Base-by-base conservation (phyloP, 495 filamentous ascomycete species). In the Mycothermus thermophilus region DNA sequence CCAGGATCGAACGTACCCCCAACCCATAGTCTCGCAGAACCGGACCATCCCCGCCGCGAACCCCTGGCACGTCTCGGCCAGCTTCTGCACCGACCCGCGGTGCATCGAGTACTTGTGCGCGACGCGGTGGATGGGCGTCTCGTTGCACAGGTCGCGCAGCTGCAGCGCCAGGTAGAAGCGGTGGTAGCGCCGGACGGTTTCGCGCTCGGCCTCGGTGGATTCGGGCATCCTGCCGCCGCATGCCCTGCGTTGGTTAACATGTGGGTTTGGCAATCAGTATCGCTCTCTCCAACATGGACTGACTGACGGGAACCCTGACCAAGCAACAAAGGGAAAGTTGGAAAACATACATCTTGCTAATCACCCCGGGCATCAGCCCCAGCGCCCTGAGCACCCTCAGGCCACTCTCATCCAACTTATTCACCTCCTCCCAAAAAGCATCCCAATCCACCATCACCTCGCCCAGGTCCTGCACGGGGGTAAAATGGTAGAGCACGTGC, bases 401-500 rank as follows among this genome's bases (percentile, higher is more conserved):
- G 7, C 72, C 75, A 33, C 76, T 79, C 28, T 85, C 80, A 35
- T 83, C 79, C 3, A 87, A 58, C 3, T 48, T 44, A 41, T 84
- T 77, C 41, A 87, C 58, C 40, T 81, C 75, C 34, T 77, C 67
- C 22, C 79, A 72, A 36, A 86, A 83, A 9, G 77, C 66, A 15
- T 63, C 67, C 83, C 82, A 87, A 43, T 84, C 77, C 36, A 87
- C 66, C 2, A 66, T 55, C 6, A 63, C 58, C 5, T 27, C 29
- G 8, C 52, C 57, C 23, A 71, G 57, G 25, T 64, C 60, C n/a
- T 70, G 63, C 8, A 86, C 63, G 1, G 83, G 83, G 0, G 83
- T 86, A 40, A 87, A 85, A 39, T 74, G 76, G 50, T 87, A 90
- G 31, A 86, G 69, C 24, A 85, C 66, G 46, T 90, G 83, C 77